Base-by-base conservation (phyloP, 306 rosid genomes). In the Malus orientalis region DNA sequence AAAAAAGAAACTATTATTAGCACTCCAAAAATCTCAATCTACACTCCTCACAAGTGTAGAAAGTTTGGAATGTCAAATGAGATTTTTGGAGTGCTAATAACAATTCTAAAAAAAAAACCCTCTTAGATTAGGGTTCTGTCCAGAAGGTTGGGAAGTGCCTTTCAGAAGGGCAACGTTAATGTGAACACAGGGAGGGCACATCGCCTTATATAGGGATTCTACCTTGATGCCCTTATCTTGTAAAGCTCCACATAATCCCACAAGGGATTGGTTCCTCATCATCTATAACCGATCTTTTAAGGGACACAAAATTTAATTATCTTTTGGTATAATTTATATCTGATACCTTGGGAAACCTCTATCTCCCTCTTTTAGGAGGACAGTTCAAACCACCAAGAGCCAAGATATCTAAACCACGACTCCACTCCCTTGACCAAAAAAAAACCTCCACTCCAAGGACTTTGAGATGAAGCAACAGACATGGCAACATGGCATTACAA, bases 381-480 rank as follows among this genome's bases (percentile, higher is more conserved):
- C 69, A 61, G 25, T 27, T 74, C 23, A 63, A 71, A 74, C 29
- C 63, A 0, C 5, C 61, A 63, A 64, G 23, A 45, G 70, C 70
- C 60, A 61, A 74, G 11, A 1, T 11, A 6, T 25, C 19, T 7
- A 40, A 25, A 42, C 23, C 64, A 74, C 55, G 44, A 60, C 42
- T 62, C 70, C 42, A 23, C 60, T 60, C 42, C 70, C 40, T 33
- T 33, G 38, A 5, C 7, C 7, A 33, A 33, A 33, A 33, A 33
- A 33, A 33, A 33, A 33, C 1, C 1, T 33, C 38, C 38, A 33
- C 38, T 33, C 7, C 38, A 45, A 74, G 78, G 78, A 47, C 62
- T 74, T 63, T 63, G 61, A 62, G 45, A 27, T 19, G 63, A 74
- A 74, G 78, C 78, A 74, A 74, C 78, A 74, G 78, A 47, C 78